These are phyloP conservation scores for Cyclotella sp. DNA, from an alignment of 108 stramenopile species.

Conservation along the genomic window DNA sequence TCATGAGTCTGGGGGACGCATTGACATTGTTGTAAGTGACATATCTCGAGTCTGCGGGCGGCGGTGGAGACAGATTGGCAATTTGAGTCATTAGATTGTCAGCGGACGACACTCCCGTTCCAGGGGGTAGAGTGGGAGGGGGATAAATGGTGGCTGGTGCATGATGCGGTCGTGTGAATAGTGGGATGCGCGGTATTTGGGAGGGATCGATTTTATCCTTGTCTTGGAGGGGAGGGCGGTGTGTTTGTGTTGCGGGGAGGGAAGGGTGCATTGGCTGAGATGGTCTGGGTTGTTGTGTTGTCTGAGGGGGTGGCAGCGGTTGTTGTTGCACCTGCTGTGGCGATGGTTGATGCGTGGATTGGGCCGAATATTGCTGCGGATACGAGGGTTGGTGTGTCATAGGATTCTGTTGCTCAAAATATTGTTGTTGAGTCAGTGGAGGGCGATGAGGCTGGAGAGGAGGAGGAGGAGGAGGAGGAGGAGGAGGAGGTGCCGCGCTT, in stretches of 20 bases:
- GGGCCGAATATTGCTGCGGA: neutral
- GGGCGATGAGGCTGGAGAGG: neutral
- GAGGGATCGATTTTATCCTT: slow-evolving; percentile 57
- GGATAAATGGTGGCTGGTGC: slow-evolving; percentile 54
- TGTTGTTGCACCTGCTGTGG: slow-evolving; percentile 15
- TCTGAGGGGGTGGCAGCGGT: neutral
- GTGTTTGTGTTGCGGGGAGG: slow-evolving; percentile 7
- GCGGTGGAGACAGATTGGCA: slow-evolving; percentile 36
- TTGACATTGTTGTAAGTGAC: slow-evolving; percentile 63
- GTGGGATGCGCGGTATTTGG: slow-evolving; percentile 64
- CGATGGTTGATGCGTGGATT: neutral
- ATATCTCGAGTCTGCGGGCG: slow-evolving; percentile 66
- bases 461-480: slow-evolving; percentile 5
- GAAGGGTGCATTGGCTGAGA: slow-evolving; percentile 9
- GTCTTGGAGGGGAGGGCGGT: slow-evolving; percentile 11
- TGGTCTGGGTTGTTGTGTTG: slow-evolving; percentile 11
- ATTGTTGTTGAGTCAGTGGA: slow-evolving; percentile 6
- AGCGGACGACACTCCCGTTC: slow-evolving; percentile 16
- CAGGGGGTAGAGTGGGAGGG: neutral
- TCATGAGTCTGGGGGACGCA: slow-evolving; percentile 67
- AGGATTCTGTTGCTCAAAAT: neutral
- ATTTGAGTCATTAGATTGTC: slow-evolving; percentile 19
- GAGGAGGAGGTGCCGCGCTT: slow-evolving; percentile 7
- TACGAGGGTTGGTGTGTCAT: neutral
- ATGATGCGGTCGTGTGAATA: slow-evolving; percentile 63